Evolutionary conservation across 495 filamentous ascomycete species (phyloP).

Genomic region (Staphylotrichum longicolle): DNA sequence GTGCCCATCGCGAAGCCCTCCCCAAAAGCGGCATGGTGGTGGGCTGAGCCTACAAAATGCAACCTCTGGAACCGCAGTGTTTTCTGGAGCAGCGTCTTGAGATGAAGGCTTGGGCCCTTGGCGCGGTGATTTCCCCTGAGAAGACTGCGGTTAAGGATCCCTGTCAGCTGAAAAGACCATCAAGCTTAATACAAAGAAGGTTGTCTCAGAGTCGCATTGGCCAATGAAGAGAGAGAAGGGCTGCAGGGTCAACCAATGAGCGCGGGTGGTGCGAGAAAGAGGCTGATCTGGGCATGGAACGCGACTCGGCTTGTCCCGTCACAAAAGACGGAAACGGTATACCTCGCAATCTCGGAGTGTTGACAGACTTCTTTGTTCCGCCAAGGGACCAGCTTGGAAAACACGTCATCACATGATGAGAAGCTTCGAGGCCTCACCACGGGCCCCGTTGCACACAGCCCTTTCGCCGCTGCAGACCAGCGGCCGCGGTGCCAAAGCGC

Average conservation of each 20-base stretch:
- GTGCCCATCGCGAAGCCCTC: slow-evolving; percentile 5
- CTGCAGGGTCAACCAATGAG: slow-evolving; percentile 2
- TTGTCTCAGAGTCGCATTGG: background rate
- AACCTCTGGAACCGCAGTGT: background rate
- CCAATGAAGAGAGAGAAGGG: slow-evolving; percentile 14
- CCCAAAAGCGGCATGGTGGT: slow-evolving; percentile 14
- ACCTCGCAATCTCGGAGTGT: background rate
- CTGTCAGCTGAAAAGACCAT: slow-evolving; percentile 23
- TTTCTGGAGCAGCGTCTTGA: background rate
- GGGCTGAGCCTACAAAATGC: background rate
- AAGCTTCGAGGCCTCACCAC: too few relatives aligned
- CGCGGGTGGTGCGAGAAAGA: background rate
- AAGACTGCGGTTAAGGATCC: slow-evolving; percentile 7
- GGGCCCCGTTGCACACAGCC: too few relatives aligned
- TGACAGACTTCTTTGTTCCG: too few relatives aligned
- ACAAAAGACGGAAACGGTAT: background rate
- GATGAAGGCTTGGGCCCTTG: background rate
- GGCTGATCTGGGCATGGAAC: slow-evolving; percentile 25
- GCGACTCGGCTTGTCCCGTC: slow-evolving; percentile 2
- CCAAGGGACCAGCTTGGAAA: too few relatives aligned
- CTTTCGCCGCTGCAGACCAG: too few relatives aligned
- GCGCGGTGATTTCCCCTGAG: slow-evolving; percentile 14
- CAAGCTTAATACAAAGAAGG: slow-evolving; percentile 1
- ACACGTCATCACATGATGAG: too few relatives aligned
- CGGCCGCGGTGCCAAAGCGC: background rate